These are phyloP conservation scores for Teratosphaeria pseudoeucalypti DNA, from an alignment of 2,329 filamentous ascomycete species.

Conservation along the genomic window DNA sequence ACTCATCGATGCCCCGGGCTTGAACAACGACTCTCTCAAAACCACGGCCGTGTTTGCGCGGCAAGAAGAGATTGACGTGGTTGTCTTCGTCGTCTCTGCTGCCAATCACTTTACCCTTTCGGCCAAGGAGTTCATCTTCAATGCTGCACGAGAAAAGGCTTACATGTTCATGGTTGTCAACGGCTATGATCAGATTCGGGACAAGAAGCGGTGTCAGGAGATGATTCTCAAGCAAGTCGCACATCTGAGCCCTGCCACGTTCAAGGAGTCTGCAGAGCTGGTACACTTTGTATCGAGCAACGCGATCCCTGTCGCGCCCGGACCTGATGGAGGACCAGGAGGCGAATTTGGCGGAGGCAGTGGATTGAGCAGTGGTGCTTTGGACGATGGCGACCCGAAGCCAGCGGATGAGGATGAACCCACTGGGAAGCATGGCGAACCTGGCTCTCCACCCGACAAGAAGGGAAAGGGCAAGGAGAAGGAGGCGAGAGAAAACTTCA, in stretches of 20 bases:
- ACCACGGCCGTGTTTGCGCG: slow-evolving; percentile 94
- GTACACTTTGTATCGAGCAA: slow-evolving; percentile 98
- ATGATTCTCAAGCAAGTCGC: slow-evolving; percentile 86
- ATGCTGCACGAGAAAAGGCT: slow-evolving; percentile 89
- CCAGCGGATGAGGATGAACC: slow-evolving; percentile 45
- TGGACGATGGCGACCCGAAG: slow-evolving; percentile 23
- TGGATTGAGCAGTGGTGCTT: slow-evolving; percentile 25
- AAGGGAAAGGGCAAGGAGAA: slow-evolving; percentile 71
- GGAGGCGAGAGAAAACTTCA: slow-evolving; percentile 82
- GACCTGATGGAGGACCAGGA: slow-evolving; percentile 37
- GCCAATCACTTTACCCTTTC: slow-evolving; percentile 97
- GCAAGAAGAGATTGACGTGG: slow-evolving; percentile 97
- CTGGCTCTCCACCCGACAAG: slow-evolving; percentile 29
- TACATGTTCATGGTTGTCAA: slow-evolving; percentile 99
- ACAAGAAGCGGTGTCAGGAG: slow-evolving; percentile 83
- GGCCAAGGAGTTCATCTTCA: slow-evolving; percentile 95
- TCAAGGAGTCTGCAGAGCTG: slow-evolving; percentile 82
- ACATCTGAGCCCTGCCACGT: slow-evolving; percentile 79
- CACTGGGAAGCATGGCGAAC: slow-evolving; percentile 41
- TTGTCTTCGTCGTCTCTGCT: slow-evolving; percentile 95
- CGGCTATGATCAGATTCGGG: slow-evolving; percentile 85
- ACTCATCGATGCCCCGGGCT: slow-evolving; percentile 86
- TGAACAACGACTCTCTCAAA: slow-evolving; percentile 93
- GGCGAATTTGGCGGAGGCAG: slow-evolving; percentile 19
- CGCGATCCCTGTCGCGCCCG: slow-evolving; percentile 66